Percentiles rank a stretch among this genome's conserved stretches.
Conservation (phyloP, 2,329 filamentous ascomycete species). For the Ustilaginoidea virens region DNA sequence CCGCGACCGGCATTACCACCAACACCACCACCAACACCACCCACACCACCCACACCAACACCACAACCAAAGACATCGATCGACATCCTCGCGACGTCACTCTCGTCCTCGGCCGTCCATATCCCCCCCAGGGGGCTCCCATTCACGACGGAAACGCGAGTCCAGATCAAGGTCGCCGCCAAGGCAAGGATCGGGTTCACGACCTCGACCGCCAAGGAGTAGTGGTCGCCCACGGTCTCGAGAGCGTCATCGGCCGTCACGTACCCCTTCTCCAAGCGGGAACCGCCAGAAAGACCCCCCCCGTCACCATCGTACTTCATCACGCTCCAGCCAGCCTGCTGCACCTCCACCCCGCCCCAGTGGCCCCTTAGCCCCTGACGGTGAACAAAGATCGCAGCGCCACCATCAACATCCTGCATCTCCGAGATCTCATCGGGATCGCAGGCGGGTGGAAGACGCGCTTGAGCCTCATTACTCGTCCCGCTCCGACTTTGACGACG, state of each 20-base stretch:
- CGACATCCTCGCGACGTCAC: slow-evolving; percentile 15
- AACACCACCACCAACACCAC: too few relatives aligned
- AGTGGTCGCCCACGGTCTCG: slow-evolving; percentile 3
- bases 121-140: slow-evolving; percentile 8
- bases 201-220: neutral
- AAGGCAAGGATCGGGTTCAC: slow-evolving; percentile 4
- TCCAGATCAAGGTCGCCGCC: slow-evolving; percentile 13
- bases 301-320: slow-evolving; percentile 7
- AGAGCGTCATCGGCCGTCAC: slow-evolving; percentile 4
- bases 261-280: slow-evolving; percentile 5
- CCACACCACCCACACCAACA: slow-evolving; percentile 13
- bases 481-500: slow-evolving; percentile 34
- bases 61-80: slow-evolving; percentile 4
- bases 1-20: slow-evolving; percentile 14
- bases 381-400: too few relatives aligned
- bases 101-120: slow-evolving; percentile 15
- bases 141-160: slow-evolving; percentile 8
- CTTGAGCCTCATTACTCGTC: slow-evolving; percentile 23
- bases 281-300: slow-evolving; percentile 4
- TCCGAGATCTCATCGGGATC: slow-evolving; percentile 13
- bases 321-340: slow-evolving; percentile 10
- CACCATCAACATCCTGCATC: slow-evolving; percentile 7
- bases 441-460: slow-evolving; percentile 14
- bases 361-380: too few relatives aligned
- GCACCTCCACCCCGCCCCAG: too few relatives aligned